A percentile compares a stretch with the other conserved stretches of the same genome.
Conservation (phyloP, 129 eudicot species). For the Tagetes erecta region DNA sequence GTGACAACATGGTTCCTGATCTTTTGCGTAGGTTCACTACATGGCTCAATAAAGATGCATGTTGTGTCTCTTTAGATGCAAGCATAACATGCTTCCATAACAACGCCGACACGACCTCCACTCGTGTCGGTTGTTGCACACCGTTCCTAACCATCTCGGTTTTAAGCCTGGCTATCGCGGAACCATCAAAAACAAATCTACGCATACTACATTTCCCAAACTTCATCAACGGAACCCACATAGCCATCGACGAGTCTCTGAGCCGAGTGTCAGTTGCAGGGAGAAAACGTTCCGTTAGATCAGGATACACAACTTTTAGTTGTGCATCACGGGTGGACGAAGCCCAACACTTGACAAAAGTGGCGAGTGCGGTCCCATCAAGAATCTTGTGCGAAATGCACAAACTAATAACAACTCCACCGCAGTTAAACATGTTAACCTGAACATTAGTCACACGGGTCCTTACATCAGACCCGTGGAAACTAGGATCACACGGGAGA, state of each 20-base stretch:
- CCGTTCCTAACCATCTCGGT: not conserved
- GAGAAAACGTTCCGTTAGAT: constrained; percentile 12
- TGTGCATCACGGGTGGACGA: not conserved
- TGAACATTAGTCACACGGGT: constrained; percentile 29
- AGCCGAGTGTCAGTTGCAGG: constrained; percentile 18
- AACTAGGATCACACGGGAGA: constrained; percentile 18
- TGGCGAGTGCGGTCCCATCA: constrained; percentile 33
- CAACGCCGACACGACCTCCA: constrained; percentile 12
- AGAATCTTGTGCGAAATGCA: constrained; percentile 39
- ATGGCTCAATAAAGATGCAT: not conserved
- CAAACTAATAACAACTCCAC: constrained; percentile 44
- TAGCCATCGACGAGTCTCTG: not conserved
- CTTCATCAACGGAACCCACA: not conserved
- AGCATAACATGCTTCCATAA: constrained; percentile 26
- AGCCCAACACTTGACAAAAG: constrained; percentile 47
- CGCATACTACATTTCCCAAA: not conserved
- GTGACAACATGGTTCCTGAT: constrained; percentile 4
- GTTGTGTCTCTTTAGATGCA: not conserved
- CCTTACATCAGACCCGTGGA: not conserved
- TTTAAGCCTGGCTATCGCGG: constrained; percentile 5
- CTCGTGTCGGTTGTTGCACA: constrained; percentile 2
- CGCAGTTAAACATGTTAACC: constrained; percentile 38
- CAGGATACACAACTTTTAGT: not conserved
- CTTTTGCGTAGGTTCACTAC: constrained; percentile 25
- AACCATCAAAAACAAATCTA: constrained; percentile 26